A percentile compares a stretch with the other conserved stretches of the same genome.
Conservation (phyloP, 163 green algal species). For the Trebouxiophyceae sp. region DNA sequence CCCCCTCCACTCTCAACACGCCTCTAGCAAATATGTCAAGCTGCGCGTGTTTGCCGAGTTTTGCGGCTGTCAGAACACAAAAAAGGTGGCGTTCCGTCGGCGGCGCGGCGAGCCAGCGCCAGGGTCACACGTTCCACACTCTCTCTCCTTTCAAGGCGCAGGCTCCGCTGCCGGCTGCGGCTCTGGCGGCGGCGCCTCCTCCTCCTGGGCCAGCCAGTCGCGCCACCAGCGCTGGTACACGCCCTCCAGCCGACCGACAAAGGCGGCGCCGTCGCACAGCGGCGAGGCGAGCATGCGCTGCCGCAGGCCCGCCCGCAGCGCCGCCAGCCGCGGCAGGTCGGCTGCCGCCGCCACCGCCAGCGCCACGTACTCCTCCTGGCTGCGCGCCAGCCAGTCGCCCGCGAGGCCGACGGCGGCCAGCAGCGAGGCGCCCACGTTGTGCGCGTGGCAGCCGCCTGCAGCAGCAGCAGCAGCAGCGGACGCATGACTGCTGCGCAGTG, state of each 20-base stretch:
- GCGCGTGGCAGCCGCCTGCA: conserved; percentile 77
- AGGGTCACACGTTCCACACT: too few relatives aligned
- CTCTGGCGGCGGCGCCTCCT: too few relatives aligned
- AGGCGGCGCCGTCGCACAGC: conserved; percentile 68
- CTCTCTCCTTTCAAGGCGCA: too few relatives aligned
- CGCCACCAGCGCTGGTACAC: conserved; percentile 42
- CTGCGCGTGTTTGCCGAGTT: too few relatives aligned
- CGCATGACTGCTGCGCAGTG: too few relatives aligned
- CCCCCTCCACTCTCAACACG: too few relatives aligned
- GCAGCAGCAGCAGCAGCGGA: too few relatives aligned
- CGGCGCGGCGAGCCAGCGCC: too few relatives aligned
- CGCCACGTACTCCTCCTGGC: conserved; percentile 72
- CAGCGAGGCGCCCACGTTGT: conserved; percentile 91
- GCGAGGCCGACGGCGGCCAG: conserved; percentile 68
- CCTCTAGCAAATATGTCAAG: too few relatives aligned
- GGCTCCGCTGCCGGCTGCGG: too few relatives aligned
- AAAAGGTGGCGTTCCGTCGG: too few relatives aligned
- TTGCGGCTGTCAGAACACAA: too few relatives aligned
- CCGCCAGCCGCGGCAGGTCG: conserved; percentile 46
- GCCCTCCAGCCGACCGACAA: conserved; percentile 29
- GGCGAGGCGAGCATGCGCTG: conserved; percentile 64
- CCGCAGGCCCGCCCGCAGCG: conserved; percentile 62
- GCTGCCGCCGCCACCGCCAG: conserved; percentile 44
- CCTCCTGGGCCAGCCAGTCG: not conserved
- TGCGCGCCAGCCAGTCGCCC: conserved; percentile 65